Base-by-base conservation (phyloP, 2,329 filamentous ascomycete species). In the Ophiocordyceps camponoti-saundersi region DNA sequence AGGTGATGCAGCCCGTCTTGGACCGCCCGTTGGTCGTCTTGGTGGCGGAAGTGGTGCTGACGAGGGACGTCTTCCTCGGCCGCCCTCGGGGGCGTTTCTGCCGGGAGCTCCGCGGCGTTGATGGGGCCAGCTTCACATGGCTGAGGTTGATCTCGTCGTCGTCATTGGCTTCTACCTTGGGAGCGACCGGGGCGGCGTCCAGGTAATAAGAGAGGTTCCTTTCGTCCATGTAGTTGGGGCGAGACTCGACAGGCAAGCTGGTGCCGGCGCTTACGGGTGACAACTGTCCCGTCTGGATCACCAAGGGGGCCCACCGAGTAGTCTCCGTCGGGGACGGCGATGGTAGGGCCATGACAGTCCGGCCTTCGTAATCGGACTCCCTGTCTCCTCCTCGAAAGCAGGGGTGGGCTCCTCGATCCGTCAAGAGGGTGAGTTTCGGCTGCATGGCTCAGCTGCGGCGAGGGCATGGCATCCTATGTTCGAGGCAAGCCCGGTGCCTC, bases 1-100 rank as follows among this genome's bases (percentile, higher is more conserved):
- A 82, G 12, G 79, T 82, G 46, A 81, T 75, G 52, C 76, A 82
- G 2, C 79, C 79, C 2, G 79, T 82, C 63, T 82, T 82, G 46
- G 79, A 81, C 46, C 79, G 69, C 20, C 85, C 85, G 60, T 93
- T 93, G 48, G 85, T 79, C 46, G 85, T 66, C 59, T 92, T 93
- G 56, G 73, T 76, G 45, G 77, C 8, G 26, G 26, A 29, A 29
- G 26, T 65, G 22, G 74, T 71, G 1, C 78, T 73, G 8, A 72
- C 72, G 18, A 36, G 83, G 66, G 39, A 85, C 83, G 55, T 88
- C 79, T 66, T 94, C 62, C 87, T 75, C 45, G 88, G 88, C 47
- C 88, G 75, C 32, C 88, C 88, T 57, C 88, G 77, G 54, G 81
- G 81, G 56, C 82, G 71, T 64, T 82, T 82, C 36, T 62, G 59